Percentiles rank a stretch among this genome's conserved stretches.
Conservation (phyloP, 306 rosid genomes). For the Glycine tomentella region DNA sequence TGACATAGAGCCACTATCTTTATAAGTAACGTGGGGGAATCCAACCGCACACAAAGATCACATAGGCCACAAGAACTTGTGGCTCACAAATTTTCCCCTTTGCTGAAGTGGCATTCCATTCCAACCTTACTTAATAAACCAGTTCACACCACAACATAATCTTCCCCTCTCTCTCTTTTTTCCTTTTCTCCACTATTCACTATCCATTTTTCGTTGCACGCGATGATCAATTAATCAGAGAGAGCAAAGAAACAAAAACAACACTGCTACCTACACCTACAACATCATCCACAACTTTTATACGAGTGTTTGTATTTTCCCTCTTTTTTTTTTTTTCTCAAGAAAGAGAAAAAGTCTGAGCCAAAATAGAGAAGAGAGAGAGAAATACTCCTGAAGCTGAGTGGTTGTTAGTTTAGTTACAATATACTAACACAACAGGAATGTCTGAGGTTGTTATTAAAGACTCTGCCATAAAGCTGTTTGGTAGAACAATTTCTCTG, state of each 20-base stretch:
- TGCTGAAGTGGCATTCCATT: constrained; percentile 67
- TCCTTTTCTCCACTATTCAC: constrained; percentile 1
- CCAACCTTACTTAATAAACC: constrained; percentile 47
- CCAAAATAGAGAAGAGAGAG: too few relatives aligned
- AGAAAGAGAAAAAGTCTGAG: too few relatives aligned
- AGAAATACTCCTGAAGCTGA: too few relatives aligned
- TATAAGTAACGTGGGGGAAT: constrained; percentile 65
- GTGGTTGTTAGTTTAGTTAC: neutral
- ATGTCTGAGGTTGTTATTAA: constrained; percentile 61
- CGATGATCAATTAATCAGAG: constrained; percentile 24
- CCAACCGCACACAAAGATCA: constrained; percentile 78
- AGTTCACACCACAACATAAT: neutral
- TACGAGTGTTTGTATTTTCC: too few relatives aligned
- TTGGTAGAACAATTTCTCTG: constrained; percentile 78
- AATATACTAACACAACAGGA: constrained; percentile 32
- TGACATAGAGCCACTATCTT: constrained; percentile 67
- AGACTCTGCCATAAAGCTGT: constrained; percentile 75
- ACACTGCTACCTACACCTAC: constrained; percentile 18
- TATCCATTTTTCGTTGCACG: constrained; percentile 33
- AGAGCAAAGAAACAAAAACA: constrained; percentile 19
- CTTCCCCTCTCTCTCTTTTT: constrained; percentile 6
- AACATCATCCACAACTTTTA: neutral
- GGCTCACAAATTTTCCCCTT: constrained; percentile 67
- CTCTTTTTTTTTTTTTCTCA: too few relatives aligned
- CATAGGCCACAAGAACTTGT: constrained; percentile 83